Conservation (phyloP, 768 basidiomycete species). For the Infundibulicybe gibba region DNA sequence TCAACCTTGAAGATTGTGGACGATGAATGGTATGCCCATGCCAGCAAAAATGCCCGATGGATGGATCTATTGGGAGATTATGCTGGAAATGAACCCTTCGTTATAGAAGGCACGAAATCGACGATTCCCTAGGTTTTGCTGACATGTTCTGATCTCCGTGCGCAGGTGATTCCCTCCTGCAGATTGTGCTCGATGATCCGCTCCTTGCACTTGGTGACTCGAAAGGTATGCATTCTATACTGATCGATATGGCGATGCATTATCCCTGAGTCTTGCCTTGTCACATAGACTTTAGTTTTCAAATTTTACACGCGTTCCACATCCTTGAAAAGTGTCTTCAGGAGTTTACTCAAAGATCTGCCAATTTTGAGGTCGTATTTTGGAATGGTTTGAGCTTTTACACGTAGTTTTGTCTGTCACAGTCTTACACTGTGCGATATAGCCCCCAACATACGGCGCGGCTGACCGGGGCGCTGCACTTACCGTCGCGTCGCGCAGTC, state of each 20-base stretch:
- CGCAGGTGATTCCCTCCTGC: constrained; percentile 60
- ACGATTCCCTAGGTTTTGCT: constrained; percentile 2
- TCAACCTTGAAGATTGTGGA: constrained; percentile 10
- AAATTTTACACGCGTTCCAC: constrained; percentile 59
- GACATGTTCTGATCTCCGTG: constrained; percentile 1
- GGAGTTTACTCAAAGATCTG: constrained; percentile 44
- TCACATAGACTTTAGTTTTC: constrained; percentile 49
- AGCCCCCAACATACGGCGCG: too few species aligned
- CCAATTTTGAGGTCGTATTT: constrained; percentile 62
- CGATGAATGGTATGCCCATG: constrained; percentile 10
- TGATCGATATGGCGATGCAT: neutral
- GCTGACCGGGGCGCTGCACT: constrained; percentile 15
- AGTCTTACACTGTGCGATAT: neutral
- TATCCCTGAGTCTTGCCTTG: neutral
- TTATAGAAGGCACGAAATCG: constrained; percentile 50
- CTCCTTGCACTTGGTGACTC: constrained; percentile 52
- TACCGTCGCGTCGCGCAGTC: constrained; percentile 38
- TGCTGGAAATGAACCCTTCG: constrained; percentile 61
- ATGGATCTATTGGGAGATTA: constrained; percentile 76
- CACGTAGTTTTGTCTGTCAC: neutral
- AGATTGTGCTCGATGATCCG: constrained; percentile 55
- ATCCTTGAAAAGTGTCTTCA: constrained; percentile 48
- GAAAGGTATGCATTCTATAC: constrained; percentile 29
- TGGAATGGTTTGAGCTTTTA: constrained; percentile 41
- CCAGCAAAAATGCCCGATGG: constrained; percentile 20